Base-by-base conservation (phyloP, 2,329 filamentous ascomycete species). In the Aspergillus calidoustus region DNA sequence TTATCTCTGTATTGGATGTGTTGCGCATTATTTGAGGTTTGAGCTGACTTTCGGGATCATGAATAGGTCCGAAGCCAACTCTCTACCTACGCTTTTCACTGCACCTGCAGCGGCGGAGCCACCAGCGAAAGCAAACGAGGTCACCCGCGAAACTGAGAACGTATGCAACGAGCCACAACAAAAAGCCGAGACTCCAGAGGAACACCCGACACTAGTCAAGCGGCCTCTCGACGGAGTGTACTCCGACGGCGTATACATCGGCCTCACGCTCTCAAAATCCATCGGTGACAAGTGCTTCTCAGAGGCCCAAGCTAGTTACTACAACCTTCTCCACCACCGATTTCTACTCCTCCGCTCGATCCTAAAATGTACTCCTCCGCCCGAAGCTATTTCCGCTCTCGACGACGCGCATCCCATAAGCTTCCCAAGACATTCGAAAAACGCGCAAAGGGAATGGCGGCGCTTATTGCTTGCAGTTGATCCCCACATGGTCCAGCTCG, bases 241-340 rank as follows among this genome's bases (percentile, higher is more conserved):
- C 73, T 81, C 87, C 17, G 91, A 96, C 68, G 93, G 92, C 53
- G 90, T 91, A 43, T 97, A 92, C 74, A 86, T 89, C 25, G 90
- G 88, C 4, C 54, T 59, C 15, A n/a, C 60, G 25, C 30, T 43
- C 74, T 49, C 63, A 64, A 17, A 73, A 38, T 22, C 57, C 19
- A n/a, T 38, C 25, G 49, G 63, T 65, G 13, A 72, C 11, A 72
- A 75, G 25, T 67, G 72, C 15, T 74, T 79, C 19, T 63, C 73
- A n/a, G 76, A 79, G 59, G 84, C 91, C 0, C 86, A 87, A 73
- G 79, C 87, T 28, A 84, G 84, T 46, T 96, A 92, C 76, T 91
- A 90, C 71, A 76, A 82, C 46, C 83, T 87, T 2, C 84, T 97
- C 9, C 82, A 87, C 34, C 74, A 82, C 15, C 87, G 88, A 43